These are phyloP conservation scores for Schwanniomyces polymorphus DNA, from an alignment of 805 yeast genomes.

Conservation along the genomic window DNA sequence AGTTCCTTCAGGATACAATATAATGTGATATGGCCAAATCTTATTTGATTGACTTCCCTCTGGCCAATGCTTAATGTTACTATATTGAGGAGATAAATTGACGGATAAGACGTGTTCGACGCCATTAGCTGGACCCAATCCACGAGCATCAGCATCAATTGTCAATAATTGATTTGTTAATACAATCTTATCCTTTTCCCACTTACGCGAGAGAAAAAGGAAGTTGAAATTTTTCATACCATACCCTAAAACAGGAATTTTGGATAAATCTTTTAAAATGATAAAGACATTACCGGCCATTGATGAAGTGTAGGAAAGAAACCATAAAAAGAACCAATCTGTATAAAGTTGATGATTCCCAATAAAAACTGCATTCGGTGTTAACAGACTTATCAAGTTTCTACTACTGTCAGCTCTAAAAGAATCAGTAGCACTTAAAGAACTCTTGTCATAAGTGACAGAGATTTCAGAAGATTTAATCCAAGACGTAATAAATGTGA, in stretches of 20 bases:
- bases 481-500: constrained; percentile 50
- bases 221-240: constrained; percentile 83
- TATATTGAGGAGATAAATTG: constrained; percentile 11
- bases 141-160: constrained; percentile 63
- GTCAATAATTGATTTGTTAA: constrained; percentile 55
- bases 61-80: constrained; percentile 28
- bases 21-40: constrained; percentile 54
- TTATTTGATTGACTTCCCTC: constrained; percentile 19
- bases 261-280: constrained; percentile 74
- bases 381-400: constrained; percentile 26
- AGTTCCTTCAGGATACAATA: constrained; percentile 95
- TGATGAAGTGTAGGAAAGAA: constrained; percentile 68
- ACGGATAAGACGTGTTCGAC: constrained; percentile 31
- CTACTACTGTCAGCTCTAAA: constrained; percentile 30
- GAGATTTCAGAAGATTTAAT: constrained; percentile 54
- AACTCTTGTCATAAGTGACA: constrained; percentile 47
- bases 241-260: constrained; percentile 75
- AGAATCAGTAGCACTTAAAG: constrained; percentile 11
- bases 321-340: constrained; percentile 94
- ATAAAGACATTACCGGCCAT: constrained; percentile 67
- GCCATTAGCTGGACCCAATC: constrained; percentile 53
- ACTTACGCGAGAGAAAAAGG: constrained; percentile 78
- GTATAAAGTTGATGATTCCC: constrained; percentile 94
- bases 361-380: constrained; percentile 61
- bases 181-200: constrained; percentile 71